phyloP scores from a whole-genome alignment of 306 rosid genomes.

The Quercus agrifolia region DNA sequence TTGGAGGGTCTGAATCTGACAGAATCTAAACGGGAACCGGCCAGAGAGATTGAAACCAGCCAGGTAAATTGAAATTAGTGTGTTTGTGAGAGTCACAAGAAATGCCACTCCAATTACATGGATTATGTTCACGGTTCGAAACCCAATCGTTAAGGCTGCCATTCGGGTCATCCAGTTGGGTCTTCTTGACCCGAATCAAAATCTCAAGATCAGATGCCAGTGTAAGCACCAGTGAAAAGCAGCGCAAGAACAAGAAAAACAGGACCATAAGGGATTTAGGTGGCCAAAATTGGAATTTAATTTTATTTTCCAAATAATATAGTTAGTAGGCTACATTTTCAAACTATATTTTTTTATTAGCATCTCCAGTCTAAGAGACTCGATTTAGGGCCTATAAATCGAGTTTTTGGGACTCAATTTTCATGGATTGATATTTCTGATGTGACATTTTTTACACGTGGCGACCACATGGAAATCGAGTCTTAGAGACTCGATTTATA shows the following conservation, averaged over 20 bases:
- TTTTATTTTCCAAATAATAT: too few species aligned
- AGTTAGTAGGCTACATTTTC: too few species aligned
- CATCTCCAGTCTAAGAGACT: too few species aligned
- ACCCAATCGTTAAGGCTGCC: constrained; percentile 50
- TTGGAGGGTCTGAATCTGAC: constrained; percentile 58
- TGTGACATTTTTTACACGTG: too few species aligned
- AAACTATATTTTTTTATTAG: too few species aligned
- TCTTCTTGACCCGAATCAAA: constrained; percentile 53
- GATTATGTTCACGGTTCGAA: constrained; percentile 12
- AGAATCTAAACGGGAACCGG: constrained; percentile 57
- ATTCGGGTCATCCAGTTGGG: constrained; percentile 47
- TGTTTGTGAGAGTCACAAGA: constrained; percentile 39
- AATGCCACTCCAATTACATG: constrained; percentile 76
- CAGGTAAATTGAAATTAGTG: constrained; percentile 53
- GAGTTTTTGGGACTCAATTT: too few species aligned
- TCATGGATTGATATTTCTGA: too few species aligned
- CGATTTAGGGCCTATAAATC: too few species aligned
- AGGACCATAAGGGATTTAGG: constrained; percentile 1
- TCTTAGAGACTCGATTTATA: too few species aligned
- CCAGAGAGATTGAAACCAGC: constrained; percentile 36
- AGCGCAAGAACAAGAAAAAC: not conserved
- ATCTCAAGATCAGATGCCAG: constrained; percentile 38
- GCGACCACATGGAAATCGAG: too few species aligned
- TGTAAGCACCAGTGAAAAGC: constrained; percentile 6
- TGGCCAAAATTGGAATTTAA: not conserved